Percentiles rank a stretch among this genome's conserved stretches.
Evolutionary conservation across 768 basidiomycete genomes (phyloP).

Genomic region (Crucibulum laeve): DNA sequence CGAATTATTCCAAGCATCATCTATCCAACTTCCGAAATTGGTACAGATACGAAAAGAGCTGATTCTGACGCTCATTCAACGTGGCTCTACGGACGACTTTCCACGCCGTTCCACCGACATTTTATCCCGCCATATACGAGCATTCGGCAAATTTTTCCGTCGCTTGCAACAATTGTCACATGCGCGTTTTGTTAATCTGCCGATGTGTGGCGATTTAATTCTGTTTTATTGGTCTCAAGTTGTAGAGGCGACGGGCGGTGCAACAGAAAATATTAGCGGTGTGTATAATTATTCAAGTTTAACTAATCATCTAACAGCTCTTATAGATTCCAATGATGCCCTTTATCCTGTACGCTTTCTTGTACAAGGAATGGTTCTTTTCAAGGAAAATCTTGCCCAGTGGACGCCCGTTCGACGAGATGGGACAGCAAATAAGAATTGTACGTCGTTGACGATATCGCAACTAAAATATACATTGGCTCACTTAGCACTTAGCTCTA

Average conservation of each 20-base stretch:
- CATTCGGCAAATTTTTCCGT: constrained; percentile 80
- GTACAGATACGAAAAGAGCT: constrained; percentile 55
- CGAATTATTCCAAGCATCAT: constrained; percentile 57
- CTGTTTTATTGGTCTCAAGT: constrained; percentile 83
- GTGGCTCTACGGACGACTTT: constrained; percentile 26
- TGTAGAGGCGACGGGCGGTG: constrained; percentile 58
- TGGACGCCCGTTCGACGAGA: constrained; percentile 68
- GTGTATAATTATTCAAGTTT: constrained; percentile 5
- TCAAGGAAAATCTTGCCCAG: constrained; percentile 76
- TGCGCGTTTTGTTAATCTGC: constrained; percentile 57
- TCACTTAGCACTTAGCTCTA: constrained; percentile 37
- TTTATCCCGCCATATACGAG: constrained; percentile 63
- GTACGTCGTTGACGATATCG: constrained; percentile 27
- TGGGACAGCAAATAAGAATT: constrained; percentile 54
- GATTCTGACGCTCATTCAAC: constrained; percentile 35
- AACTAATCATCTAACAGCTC: not conserved
- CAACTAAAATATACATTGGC: constrained; percentile 2
- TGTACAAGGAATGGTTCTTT: constrained; percentile 82
- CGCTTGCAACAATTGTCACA: constrained; percentile 61
- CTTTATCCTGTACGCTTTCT: constrained; percentile 76
- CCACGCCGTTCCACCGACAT: constrained; percentile 43
- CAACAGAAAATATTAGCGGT: constrained; percentile 56
- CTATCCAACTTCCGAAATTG: constrained; percentile 49
- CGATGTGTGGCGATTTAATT: constrained; percentile 61
- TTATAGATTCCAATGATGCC: constrained; percentile 55